Evolutionary conservation across 352 stramenopile species (phyloP), one percentile per base, ranked within the genome.

Genomic region (Globisporangium spinosum): DNA sequence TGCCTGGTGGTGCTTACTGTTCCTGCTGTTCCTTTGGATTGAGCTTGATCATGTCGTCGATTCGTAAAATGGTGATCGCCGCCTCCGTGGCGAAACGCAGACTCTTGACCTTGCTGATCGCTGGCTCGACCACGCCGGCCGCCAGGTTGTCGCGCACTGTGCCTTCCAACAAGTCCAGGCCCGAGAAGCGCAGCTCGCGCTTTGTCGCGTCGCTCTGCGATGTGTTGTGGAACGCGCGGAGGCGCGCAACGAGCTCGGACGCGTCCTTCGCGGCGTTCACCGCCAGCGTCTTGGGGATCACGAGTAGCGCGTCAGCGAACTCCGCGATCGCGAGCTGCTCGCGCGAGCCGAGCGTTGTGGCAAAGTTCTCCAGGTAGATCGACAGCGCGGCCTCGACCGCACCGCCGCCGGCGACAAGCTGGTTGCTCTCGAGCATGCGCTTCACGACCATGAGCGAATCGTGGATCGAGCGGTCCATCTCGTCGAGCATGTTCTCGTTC

Each of bases 51-150:
- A 98, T 93, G 84, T 99, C 97, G 86, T 99, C 98, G 79, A 99
- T 99, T 79, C 98, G 91, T 66, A 99, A 77, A 87, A 99, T 99
- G 40, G 98, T 99, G 82, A 99, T 99, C 55, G 97, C 97, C 40
- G 98, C 97, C 71, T 99, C 98, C 5, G 97, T 99, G 22, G 98
- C 98, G 87, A 99, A 99, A 71, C 98, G 89, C 69, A 99, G 82
- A 76, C 90, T 98, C 84, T 99, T 99, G 81, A 99, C 98, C 88
- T 99, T 99, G 73, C 94, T 99, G 71, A 99, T 99, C 64, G 98
- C 97, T 22, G 98, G 98, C 86, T 99, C 98, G 17, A 99, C 90
- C n/a, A 99, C 97, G 66, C 97, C 97, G 23, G 92, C 95, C 25
- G 84, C 85, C 43, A 99, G 84, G 81, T 99, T 99, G 83, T 99